Conservation (phyloP, 768 basidiomycete species). For the Hortiboletus campestris region DNA sequence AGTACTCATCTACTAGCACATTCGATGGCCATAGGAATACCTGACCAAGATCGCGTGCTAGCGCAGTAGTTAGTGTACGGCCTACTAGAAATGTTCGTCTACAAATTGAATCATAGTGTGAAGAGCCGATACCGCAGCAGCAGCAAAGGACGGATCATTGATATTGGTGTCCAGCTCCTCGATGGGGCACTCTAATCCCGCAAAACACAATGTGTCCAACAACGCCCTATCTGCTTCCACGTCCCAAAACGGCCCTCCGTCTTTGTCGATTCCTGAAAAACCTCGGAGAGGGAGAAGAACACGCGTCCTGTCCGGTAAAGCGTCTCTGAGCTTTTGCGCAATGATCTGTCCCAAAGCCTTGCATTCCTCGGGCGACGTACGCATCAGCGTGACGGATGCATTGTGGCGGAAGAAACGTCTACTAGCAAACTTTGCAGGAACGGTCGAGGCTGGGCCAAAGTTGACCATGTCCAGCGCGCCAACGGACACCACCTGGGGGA, state of each 20-base stretch:
- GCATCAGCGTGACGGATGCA: conserved; percentile 30
- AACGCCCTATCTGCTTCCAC: conserved; percentile 24
- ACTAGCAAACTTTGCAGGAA: conserved; percentile 18
- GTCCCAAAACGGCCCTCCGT: conserved; percentile 25
- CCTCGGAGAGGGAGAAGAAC: conserved; percentile 27
- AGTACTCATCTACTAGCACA: conserved; percentile 11
- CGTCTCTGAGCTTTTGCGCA: conserved; percentile 17
- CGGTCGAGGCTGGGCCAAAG: conserved; percentile 29
- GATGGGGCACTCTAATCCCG: conserved; percentile 15
- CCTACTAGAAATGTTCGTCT: background rate
- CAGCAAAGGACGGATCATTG: conserved; percentile 26
- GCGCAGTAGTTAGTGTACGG: background rate
- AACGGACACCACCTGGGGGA: conserved; percentile 32
- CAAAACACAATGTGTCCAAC: conserved; percentile 14
- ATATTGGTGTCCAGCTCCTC: conserved; percentile 26
- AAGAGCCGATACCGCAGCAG: conserved; percentile 14
- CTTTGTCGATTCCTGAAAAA: conserved; percentile 25
- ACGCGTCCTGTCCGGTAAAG: conserved; percentile 14
- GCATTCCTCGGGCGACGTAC: conserved; percentile 28
- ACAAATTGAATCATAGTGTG: conserved; percentile 16
- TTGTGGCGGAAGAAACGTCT: conserved; percentile 27
- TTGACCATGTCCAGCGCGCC: conserved; percentile 36
- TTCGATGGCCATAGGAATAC: conserved; percentile 8
- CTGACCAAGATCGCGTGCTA: background rate
- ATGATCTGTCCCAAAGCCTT: conserved; percentile 21